Percentiles rank a stretch among this genome's conserved stretches.
phyloP scores from a whole-genome alignment of 164 flowering plant species.

The Platanus orientalis region DNA sequence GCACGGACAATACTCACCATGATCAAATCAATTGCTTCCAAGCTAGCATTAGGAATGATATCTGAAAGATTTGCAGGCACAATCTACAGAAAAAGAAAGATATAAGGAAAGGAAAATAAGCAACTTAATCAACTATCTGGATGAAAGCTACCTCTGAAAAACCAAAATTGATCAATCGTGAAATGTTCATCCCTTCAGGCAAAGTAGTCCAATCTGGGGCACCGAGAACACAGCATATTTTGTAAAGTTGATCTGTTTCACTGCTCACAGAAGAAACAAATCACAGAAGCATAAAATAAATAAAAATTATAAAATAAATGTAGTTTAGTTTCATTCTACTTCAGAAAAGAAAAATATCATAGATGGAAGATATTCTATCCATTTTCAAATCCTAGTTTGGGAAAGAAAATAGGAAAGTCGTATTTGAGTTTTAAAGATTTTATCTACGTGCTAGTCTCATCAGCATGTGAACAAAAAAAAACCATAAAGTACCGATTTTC shows the following conservation, averaged over 20 bases:
- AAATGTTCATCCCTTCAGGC: conserved; percentile 48
- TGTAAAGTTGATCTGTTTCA: conserved; percentile 77
- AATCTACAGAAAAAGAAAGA: conserved; percentile 30
- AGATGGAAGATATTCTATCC: no score
- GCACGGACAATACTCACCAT: conserved; percentile 34
- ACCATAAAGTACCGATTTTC: no score
- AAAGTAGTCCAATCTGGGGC: conserved; percentile 57
- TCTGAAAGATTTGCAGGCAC: conserved; percentile 55
- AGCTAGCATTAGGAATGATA: conserved; percentile 67
- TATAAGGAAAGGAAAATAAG: neutral
- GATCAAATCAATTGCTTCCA: conserved; percentile 73
- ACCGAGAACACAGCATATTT: conserved; percentile 74
- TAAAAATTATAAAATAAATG: no score
- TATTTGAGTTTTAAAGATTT: no score
- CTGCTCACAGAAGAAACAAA: conserved; percentile 30
- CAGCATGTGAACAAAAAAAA: no score
- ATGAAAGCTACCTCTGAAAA: conserved; percentile 39
- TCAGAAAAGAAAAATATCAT: no score
- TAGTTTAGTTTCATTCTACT: no score
- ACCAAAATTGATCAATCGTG: conserved; percentile 34
- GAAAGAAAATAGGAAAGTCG: no score
- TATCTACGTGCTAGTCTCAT: no score
- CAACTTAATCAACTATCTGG: neutral
- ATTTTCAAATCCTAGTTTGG: no score
- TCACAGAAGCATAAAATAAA: no score